These are phyloP conservation scores for Populus simonii DNA, from an alignment of 345 rosid genomes.

Conservation along the genomic window DNA sequence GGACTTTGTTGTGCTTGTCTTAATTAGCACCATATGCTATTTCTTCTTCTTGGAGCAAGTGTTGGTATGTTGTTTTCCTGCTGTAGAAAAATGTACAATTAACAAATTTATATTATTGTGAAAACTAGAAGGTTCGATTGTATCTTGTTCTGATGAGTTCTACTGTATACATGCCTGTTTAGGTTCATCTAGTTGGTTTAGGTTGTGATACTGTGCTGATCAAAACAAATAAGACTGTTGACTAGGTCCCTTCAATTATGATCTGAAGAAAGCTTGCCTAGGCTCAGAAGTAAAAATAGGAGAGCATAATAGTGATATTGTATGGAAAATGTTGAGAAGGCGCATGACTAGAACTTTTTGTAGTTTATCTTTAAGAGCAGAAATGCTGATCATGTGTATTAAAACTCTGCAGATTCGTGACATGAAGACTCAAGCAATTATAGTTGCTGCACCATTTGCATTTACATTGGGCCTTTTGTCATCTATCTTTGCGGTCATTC, in stretches of 20 bases:
- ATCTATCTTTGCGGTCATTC: constrained; percentile 62
- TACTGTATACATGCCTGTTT: not conserved
- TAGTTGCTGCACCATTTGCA: constrained; percentile 82
- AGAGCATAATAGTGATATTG: not conserved
- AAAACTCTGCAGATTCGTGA: constrained; percentile 51
- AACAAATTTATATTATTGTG: not conserved
- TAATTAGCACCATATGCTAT: constrained; percentile 84
- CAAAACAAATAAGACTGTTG: not conserved
- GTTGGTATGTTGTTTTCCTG: constrained; percentile 54
- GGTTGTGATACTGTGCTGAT: not conserved
- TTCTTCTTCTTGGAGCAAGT: constrained; percentile 96
- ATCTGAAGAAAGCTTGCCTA: not conserved
- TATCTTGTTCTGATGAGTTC: not conserved
- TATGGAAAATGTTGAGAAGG: not conserved
- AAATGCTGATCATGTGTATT: constrained; percentile 4
- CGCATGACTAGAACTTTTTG: not conserved
- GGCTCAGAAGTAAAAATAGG: not conserved
- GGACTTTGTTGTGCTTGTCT: constrained; percentile 86
- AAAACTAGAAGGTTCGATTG: not conserved
- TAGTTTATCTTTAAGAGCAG: not conserved
- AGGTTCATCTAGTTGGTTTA: not conserved
- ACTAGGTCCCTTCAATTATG: not conserved
- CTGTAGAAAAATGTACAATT: not conserved
- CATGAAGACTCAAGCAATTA: constrained; percentile 62
- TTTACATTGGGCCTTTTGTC: constrained; percentile 66